These are phyloP conservation scores for Jackrogersella minutella DNA, from an alignment of 495 filamentous ascomycete genomes.

Conservation along the genomic window DNA sequence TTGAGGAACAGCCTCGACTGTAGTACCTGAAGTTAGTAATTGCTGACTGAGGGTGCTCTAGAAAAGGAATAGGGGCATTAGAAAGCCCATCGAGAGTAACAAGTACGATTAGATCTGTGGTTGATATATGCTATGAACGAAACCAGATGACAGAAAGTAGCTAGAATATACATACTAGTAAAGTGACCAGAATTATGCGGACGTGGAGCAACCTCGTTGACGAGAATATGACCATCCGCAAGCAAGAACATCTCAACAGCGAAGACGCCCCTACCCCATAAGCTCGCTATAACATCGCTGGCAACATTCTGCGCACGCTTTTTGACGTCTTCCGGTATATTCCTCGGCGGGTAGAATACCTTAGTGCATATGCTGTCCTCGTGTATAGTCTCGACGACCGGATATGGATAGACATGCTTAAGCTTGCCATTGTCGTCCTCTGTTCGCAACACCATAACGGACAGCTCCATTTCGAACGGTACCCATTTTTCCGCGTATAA, in stretches of 20 bases:
- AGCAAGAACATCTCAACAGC: constrained; percentile 97
- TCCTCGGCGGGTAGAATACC: constrained; percentile 84
- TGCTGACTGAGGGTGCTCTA: neutral
- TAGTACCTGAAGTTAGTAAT: constrained; percentile 1
- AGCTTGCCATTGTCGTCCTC: constrained; percentile 68
- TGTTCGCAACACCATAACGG: constrained; percentile 94
- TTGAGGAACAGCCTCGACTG: constrained; percentile 81
- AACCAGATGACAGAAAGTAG: neutral
- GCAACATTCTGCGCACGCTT: constrained; percentile 78
- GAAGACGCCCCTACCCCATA: constrained; percentile 92
- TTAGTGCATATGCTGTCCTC: constrained; percentile 96
- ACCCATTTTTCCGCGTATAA: constrained; percentile 95
- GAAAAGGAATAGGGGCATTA: neutral
- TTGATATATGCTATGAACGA: neutral
- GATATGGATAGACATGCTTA: constrained; percentile 72
- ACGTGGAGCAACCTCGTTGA: constrained; percentile 95
- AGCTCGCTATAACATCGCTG: constrained; percentile 75
- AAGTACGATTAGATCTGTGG: neutral
- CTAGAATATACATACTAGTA: constrained; percentile 61
- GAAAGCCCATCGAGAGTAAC: neutral
- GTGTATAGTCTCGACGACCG: constrained; percentile 92
- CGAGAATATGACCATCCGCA: constrained; percentile 74
- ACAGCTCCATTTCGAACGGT: constrained; percentile 83
- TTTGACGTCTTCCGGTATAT: constrained; percentile 66
- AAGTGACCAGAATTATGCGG: constrained; percentile 98